phyloP scores from a whole-genome alignment of 2,329 filamentous ascomycete species.

The Fusarium torulosum region DNA sequence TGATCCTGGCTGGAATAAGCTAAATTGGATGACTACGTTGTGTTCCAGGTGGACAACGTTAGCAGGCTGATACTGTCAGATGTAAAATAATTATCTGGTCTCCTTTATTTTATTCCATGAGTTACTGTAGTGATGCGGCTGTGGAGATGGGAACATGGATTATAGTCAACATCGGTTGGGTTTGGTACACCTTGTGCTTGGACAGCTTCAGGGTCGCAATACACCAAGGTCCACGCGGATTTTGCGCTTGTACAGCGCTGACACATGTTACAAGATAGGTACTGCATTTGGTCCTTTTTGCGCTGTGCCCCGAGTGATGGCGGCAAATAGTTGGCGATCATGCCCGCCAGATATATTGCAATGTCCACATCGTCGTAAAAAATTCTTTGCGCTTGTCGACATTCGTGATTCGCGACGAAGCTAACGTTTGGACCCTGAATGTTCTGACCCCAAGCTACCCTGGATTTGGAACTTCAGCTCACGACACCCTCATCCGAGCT shows the following conservation, averaged over 20 bases:
- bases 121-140: not conserved
- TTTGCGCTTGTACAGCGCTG: conserved; percentile 5
- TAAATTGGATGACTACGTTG: conserved; percentile 9
- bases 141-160: conserved; percentile 7
- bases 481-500: conserved; percentile 17
- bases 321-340: conserved; percentile 1
- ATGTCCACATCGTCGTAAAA: conserved; percentile 22
- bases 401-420: conserved; percentile 27
- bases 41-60: conserved; percentile 7
- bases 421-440: conserved; percentile 35
- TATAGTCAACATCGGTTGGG: not conserved
- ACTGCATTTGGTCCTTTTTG: not conserved
- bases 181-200: conserved; percentile 3
- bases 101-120: not conserved
- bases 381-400: conserved; percentile 18
- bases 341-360: conserved; percentile 6
- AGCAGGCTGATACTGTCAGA: conserved; percentile 7
- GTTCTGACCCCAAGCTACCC: conserved; percentile 30
- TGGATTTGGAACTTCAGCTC: conserved; percentile 15
- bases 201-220: conserved; percentile 19
- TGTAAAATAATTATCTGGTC: conserved; percentile 1
- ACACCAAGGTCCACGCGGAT: conserved; percentile 9
- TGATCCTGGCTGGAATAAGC: conserved; percentile 16
- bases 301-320: not conserved
- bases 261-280: not conserved